Base-by-base conservation (phyloP, 2,329 filamentous ascomycete genomes). In the Dendrostoma leiphaemia region DNA sequence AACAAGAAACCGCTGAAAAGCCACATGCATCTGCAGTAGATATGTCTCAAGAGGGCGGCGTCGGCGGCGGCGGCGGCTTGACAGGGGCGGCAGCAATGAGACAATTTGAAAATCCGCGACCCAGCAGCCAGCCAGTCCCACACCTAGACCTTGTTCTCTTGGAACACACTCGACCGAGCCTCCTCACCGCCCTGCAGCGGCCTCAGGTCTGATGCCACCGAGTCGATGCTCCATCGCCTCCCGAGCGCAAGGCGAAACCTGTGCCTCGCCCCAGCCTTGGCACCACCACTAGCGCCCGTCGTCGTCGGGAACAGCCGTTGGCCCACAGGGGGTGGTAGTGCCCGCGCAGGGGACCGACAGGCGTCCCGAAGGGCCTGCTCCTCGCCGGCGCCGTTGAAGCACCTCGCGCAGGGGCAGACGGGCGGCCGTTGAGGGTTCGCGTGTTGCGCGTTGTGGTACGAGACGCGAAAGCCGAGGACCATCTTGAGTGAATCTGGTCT, bases 391-490 rank as follows among this genome's bases (percentile, higher is more conserved):
- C 19, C 29, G 51, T 55, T 37, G 37, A 55, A 57, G 29, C 55
- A 57, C 37, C 29, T 46, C 19, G 48, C 44, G 28, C 55, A 57
- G 37, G 48, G 43, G 28, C 55, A 57, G 31, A 57, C 44, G 17
- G 53, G 48, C 4, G 48, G 51, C 26, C 52, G 46, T 4, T 19
- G 47, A 26, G 48, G 13, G 21, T 26, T 50, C 44, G 52, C 55
- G 37, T 23, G 35, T 44, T 57, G 55, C 29, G 47, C 26, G 17
- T 43, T 34, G 37, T 54, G 52, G 48, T 57, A 51, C 6, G 55
- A 54, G 8, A 35, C 48, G 44, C 55, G 55, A 35, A 57, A 8
- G 8, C 51, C 55, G 48, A 57, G 38, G 48, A 51, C 48, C 55
- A 57, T 57, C 4, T 28, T 53, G 26, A 12, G n/a, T n/a, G n/a